Base-by-base conservation (phyloP, 345 rosid species). In the Cochlearia excelsa region DNA sequence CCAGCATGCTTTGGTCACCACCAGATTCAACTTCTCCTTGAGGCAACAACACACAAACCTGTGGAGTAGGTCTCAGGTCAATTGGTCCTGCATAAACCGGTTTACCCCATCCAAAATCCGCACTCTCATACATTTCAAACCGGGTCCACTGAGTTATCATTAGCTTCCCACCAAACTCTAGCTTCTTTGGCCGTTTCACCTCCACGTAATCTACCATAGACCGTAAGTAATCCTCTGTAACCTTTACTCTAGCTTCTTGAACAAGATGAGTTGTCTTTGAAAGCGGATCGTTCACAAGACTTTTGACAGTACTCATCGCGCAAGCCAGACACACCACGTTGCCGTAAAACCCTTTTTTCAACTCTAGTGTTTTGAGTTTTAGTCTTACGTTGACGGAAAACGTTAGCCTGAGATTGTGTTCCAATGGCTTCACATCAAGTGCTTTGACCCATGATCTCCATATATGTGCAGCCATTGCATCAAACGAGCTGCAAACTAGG, bases 401-500 rank as follows among this genome's bases (percentile, higher is more conserved):
- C 26, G 95, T 92, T 8, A 92, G 85, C 70, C 96, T 74, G 33
- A 92, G 90, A 61, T 75, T 72, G 64, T 78, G 86, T 33, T 86
- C 82, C 7, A 55, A 38, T 23, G 95, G 98, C 40, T 77, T 75
- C 7, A 92, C 95, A 23, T 80, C 93, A 7, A 92, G 80, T 41
- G 96, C 90, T 74, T 75, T 86, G 54, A 88, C 96, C 98, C 96
- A 92, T 43, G 96, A 84, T 54, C 84, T 75, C 96, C 98, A 92
- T 41, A 92, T 65, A 66, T 88, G 96, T 63, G 98, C 90, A 40
- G 93, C 92, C 84, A 88, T 65, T 3, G 93, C 90, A 67, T 92
- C 96, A 50, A 92, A 92, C 3, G 86, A 77, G 9, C 83, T 74
- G 70, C 93, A 88, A 4, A 75, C 53, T 66, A 72, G 34, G 26